These are phyloP conservation scores for Musa schizocarpa DNA, from an alignment of 176 grass and related monocot genomes.

Conservation along the genomic window DNA sequence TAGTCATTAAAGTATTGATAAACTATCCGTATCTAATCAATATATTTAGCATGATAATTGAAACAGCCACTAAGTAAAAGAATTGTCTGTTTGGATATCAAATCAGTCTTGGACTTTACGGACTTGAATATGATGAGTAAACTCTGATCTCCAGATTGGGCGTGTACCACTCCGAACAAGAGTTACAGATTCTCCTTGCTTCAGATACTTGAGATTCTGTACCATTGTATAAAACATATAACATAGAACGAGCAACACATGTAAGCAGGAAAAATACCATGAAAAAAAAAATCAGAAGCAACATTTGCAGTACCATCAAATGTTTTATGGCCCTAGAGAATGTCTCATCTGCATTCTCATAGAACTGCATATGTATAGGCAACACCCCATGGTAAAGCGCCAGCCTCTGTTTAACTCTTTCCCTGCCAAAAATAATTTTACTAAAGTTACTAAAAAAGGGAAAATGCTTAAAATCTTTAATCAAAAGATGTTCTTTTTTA, in stretches of 20 bases:
- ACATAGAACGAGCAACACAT: slow-evolving; percentile 22
- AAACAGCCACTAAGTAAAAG: too few species aligned
- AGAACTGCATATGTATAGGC: slow-evolving; percentile 84
- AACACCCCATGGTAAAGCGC: slow-evolving; percentile 81
- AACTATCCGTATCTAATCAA: too few species aligned
- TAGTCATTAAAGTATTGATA: too few species aligned
- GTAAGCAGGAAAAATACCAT: not conserved
- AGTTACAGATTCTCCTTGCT: slow-evolving; percentile 73
- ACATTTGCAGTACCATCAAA: slow-evolving; percentile 47
- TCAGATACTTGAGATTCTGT: slow-evolving; percentile 51
- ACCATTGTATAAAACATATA: slow-evolving; percentile 1
- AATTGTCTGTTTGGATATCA: not conserved
- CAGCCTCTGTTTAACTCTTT: slow-evolving; percentile 77
- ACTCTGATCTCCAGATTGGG: slow-evolving; percentile 83
- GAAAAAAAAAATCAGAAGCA: slow-evolving; percentile 3
- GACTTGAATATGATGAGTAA: slow-evolving; percentile 91
- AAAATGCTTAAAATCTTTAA: too few species aligned
- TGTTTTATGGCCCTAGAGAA: slow-evolving; percentile 68
- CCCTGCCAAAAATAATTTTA: slow-evolving; percentile 31
- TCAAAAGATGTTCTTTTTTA: too few species aligned
- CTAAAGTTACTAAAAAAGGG: not conserved
- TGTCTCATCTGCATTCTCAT: slow-evolving; percentile 82
- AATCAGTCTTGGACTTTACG: slow-evolving; percentile 51
- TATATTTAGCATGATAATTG: too few species aligned
- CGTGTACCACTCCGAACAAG: slow-evolving; percentile 78